phyloP scores from a whole-genome alignment of 2,329 filamentous ascomycete species.

The Cucurbitaria berberidis region DNA sequence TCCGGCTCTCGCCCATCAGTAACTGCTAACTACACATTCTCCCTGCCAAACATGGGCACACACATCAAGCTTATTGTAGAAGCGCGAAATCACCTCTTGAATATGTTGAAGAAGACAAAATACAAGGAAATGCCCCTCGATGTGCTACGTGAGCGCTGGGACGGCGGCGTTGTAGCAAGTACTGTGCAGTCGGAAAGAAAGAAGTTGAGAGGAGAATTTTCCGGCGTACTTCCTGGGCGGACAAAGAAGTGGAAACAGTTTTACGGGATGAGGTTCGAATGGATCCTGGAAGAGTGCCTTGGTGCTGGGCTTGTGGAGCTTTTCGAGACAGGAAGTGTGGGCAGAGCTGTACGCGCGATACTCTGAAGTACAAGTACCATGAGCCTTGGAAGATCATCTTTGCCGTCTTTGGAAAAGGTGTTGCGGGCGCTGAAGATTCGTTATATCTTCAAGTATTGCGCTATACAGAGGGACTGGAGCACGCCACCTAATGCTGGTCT shows the following conservation, averaged over 20 bases:
- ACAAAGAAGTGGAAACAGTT: constrained; percentile 75
- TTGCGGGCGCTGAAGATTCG: neutral
- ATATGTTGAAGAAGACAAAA: constrained; percentile 63
- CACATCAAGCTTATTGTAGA: constrained; percentile 70
- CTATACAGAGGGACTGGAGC: neutral
- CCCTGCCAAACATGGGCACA: constrained; percentile 70
- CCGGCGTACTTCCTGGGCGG: constrained; percentile 64
- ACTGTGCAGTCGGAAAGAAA: constrained; percentile 57
- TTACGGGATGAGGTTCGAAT: constrained; percentile 72
- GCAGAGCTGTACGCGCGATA: constrained; percentile 61
- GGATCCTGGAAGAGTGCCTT: constrained; percentile 73
- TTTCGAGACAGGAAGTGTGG: constrained; percentile 78
- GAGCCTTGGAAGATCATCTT: neutral
- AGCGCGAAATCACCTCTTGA: constrained; percentile 67
- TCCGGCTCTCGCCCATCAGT: constrained; percentile 20
- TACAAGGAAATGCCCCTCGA: constrained; percentile 69
- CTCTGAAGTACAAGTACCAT: neutral
- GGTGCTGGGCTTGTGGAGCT: constrained; percentile 74
- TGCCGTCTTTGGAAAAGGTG: neutral
- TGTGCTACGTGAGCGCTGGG: constrained; percentile 71
- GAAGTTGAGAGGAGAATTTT: constrained; percentile 62
- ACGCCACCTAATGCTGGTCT: neutral
- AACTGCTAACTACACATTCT: constrained; percentile 57
- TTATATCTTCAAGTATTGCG: neutral
- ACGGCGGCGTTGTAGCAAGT: constrained; percentile 65